Evolutionary conservation across 2,329 filamentous ascomycete genomes (phyloP).

Genomic region (Colletotrichum chlorophyti): DNA sequence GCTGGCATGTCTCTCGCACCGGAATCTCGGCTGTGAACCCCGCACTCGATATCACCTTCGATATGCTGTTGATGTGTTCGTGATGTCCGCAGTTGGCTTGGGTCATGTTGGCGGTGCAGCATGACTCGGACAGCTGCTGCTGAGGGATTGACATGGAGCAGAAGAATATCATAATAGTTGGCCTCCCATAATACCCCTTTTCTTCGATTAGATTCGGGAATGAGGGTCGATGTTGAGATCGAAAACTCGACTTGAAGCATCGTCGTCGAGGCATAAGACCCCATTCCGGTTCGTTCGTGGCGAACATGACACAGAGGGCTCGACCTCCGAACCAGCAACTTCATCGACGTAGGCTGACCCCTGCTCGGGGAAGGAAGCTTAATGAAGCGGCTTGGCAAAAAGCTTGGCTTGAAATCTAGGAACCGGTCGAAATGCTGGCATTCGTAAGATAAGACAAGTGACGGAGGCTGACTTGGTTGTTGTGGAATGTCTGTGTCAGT

Average conservation of each 20-base stretch:
- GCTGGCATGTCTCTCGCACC: no score
- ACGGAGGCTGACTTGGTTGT: slow-evolving; percentile 4
- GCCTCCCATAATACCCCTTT: not conserved
- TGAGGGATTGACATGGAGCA: not conserved
- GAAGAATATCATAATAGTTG: not conserved
- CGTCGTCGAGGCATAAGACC: not conserved
- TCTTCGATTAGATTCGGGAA: not conserved
- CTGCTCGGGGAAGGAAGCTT: slow-evolving; percentile 10
- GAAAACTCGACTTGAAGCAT: slow-evolving; percentile 12
- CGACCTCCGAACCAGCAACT: not conserved
- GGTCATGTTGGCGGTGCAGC: not conserved
- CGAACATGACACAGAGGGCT: not conserved
- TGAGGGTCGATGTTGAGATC: not conserved
- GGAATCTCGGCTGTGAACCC: not conserved
- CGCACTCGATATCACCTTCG: not conserved
- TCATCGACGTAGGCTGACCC: not conserved
- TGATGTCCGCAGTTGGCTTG: not conserved
- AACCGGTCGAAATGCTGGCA: not conserved
- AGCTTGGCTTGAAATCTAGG: slow-evolving; percentile 16
- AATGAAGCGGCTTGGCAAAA: slow-evolving; percentile 5
- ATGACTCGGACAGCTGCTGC: slow-evolving; percentile 1
- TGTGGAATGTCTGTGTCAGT: slow-evolving; percentile 13
- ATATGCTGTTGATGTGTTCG: no score
- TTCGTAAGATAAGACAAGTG: no score
- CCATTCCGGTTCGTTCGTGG: not conserved